These are phyloP conservation scores for Pythium diclinum DNA, from an alignment of 352 stramenopile species.

Conservation along the genomic window DNA sequence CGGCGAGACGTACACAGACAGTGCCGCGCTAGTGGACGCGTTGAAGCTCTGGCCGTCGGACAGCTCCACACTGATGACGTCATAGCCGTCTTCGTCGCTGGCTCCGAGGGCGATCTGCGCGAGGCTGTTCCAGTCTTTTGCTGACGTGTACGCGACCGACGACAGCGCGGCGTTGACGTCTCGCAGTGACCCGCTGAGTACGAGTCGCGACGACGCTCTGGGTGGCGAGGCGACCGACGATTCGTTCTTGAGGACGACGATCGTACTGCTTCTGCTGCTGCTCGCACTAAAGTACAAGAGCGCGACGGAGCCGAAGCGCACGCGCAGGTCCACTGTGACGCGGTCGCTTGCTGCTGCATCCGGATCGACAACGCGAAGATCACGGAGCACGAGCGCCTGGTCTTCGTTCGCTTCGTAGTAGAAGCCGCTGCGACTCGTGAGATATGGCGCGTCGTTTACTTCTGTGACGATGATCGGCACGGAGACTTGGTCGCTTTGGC, in stretches of 20 bases:
- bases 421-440: conserved; percentile 30
- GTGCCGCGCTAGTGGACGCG: conserved; percentile 1
- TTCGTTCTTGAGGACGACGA: conserved; percentile 2
- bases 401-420: conserved; percentile 57
- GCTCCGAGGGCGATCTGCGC: conserved; percentile 6
- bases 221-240: background rate
- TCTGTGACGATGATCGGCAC: conserved; percentile 49
- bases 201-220: conserved; percentile 2
- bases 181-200: conserved; percentile 33
- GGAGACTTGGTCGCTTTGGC: conserved; percentile 22
- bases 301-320: conserved; percentile 35
- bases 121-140: conserved; percentile 66
- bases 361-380: conserved; percentile 48
- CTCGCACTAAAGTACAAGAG: conserved; percentile 25
- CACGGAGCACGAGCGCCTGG: conserved; percentile 38
- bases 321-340: conserved; percentile 34
- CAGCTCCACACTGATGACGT: conserved; percentile 40
- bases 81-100: conserved; percentile 38
- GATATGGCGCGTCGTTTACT: conserved; percentile 72
- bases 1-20: conserved; percentile 25
- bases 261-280: background rate
- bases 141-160: conserved; percentile 51
- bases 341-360: conserved; percentile 25
- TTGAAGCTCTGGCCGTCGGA: conserved; percentile 30
- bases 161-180: conserved; percentile 47